Percentiles rank a stretch among this genome's conserved stretches.
These are phyloP conservation scores for Parietaria judaica DNA, from an alignment of 306 rosid genomes.

Conservation along the genomic window DNA sequence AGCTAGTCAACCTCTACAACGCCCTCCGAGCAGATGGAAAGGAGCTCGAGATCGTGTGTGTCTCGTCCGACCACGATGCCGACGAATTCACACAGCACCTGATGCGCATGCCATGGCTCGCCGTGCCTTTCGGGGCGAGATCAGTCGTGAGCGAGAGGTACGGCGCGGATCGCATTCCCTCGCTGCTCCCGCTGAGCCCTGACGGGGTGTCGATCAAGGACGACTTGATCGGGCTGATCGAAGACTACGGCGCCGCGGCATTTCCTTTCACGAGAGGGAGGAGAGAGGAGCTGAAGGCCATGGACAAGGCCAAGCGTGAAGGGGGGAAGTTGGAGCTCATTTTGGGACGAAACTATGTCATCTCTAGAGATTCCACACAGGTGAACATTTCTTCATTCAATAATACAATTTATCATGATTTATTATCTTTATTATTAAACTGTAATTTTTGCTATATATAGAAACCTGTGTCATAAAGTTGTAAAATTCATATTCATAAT, in stretches of 20 bases:
- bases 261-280: conserved; percentile 83
- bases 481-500: no score
- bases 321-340: conserved; percentile 57
- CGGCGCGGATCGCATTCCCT: conserved; percentile 59
- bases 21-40: conserved; percentile 34
- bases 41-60: conserved; percentile 58
- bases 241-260: conserved; percentile 79
- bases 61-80: conserved; percentile 64
- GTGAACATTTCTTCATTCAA: conserved; percentile 17
- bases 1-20: conserved; percentile 49
- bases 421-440: no score
- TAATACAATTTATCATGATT: no score
- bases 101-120: conserved; percentile 77
- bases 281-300: conserved; percentile 49
- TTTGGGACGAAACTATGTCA: conserved; percentile 45
- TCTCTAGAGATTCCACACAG: conserved; percentile 53
- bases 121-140: conserved; percentile 51
- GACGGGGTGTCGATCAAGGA: conserved; percentile 41
- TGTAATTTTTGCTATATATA: no score
- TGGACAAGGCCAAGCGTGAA: conserved; percentile 52
- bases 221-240: conserved; percentile 62
- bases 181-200: conserved; percentile 44
- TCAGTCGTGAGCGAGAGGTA: conserved; percentile 47
- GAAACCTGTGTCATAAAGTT: no score
- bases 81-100: conserved; percentile 53